phyloP scores from a whole-genome alignment of 805 yeast genomes.

The Candida silvicultrix region DNA sequence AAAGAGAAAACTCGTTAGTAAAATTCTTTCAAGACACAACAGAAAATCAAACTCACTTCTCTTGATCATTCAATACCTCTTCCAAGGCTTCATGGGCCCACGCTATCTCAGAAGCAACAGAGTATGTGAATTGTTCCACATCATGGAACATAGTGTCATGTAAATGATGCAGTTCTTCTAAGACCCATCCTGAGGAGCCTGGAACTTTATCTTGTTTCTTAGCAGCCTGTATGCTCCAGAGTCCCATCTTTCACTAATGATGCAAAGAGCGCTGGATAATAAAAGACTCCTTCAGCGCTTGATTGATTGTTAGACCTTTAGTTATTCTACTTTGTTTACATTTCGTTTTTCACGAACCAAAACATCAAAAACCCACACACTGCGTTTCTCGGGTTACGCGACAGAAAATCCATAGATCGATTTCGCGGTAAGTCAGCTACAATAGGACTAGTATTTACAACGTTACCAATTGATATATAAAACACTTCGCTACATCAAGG shows the following conservation, averaged over 20 bases:
- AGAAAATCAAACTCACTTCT: slow-evolving; percentile 14
- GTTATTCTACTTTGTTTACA: not conserved
- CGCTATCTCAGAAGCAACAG: slow-evolving; percentile 32
- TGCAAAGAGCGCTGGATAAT: not conserved
- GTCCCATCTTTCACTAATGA: slow-evolving; percentile 15
- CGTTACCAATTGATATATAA: too few relatives aligned
- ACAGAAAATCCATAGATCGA: not conserved
- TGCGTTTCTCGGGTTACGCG: not conserved
- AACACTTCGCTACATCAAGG: slow-evolving; percentile 55
- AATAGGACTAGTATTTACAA: too few relatives aligned
- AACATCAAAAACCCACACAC: not conserved
- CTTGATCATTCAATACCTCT: slow-evolving; percentile 22
- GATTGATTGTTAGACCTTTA: not conserved
- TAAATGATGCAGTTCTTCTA: slow-evolving; percentile 35
- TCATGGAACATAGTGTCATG: slow-evolving; percentile 31
- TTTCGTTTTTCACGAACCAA: not conserved
- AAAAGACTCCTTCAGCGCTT: too few relatives aligned
- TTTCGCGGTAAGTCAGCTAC: not conserved
- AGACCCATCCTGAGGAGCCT: slow-evolving; percentile 48
- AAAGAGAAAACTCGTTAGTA: slow-evolving; percentile 10
- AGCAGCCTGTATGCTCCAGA: slow-evolving; percentile 24
- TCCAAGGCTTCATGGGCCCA: slow-evolving; percentile 37
- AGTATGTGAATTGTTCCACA: slow-evolving; percentile 33
- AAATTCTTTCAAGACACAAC: not conserved
- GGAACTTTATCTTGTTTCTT: slow-evolving; percentile 28